Conservation (phyloP, 176 grass and related monocot species). For the Zea mays region Zm-B73-REFERENCE-NAM-5.0 NC_050099.1:242371001-242371500, state of each 20-base stretch:
- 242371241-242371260: background rate
- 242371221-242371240: background rate
- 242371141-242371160: background rate
- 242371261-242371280: constrained; percentile 16
- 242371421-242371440: no score
- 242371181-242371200: constrained; percentile 13
- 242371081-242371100: background rate
- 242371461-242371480: no score
- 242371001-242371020: constrained; percentile 3
- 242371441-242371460: no score
- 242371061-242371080: background rate
- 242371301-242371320: constrained; percentile 41
- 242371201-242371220: constrained; percentile 2
- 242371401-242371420: no score
- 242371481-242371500: no score
- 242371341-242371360: no score
- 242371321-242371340: no score
- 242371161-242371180: background rate
- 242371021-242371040: background rate
- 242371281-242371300: background rate
- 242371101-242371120: background rate
- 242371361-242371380: no score
- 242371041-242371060: background rate
- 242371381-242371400: no score
- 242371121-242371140: background rate